Evolutionary conservation across 1,139 yeast species (phyloP).

Genomic region (Kodamaea suecica): DNA sequence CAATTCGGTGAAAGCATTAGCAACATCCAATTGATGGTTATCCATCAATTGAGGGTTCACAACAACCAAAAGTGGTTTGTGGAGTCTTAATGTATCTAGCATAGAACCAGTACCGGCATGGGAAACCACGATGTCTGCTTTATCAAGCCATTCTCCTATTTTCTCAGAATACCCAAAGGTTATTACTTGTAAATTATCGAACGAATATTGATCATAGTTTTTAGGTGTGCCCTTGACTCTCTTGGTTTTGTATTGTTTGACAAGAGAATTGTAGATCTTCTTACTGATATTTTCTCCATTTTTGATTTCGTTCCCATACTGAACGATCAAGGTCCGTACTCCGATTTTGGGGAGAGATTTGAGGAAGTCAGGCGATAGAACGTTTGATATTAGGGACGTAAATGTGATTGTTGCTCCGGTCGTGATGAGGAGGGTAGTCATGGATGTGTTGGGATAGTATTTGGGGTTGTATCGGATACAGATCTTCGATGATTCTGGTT

Average conservation of each 20-base stretch:
- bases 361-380: slow-evolving; percentile 38
- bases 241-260: neutral
- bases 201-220: slow-evolving; percentile 2
- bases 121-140: slow-evolving; percentile 62
- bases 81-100: slow-evolving; percentile 62
- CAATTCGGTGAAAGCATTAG: slow-evolving; percentile 47
- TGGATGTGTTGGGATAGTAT: too few relatives aligned
- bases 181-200: neutral
- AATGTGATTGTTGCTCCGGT: slow-evolving; percentile 90
- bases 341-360: slow-evolving; percentile 28
- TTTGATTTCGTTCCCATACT: slow-evolving; percentile 60
- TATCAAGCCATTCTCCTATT: slow-evolving; percentile 36
- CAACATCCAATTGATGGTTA: slow-evolving; percentile 83
- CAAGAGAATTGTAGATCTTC: slow-evolving; percentile 18
- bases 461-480: too few relatives aligned
- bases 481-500: too few relatives aligned
- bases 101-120: slow-evolving; percentile 97
- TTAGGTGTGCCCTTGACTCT: neutral
- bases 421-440: slow-evolving; percentile 48
- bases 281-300: slow-evolving; percentile 26
- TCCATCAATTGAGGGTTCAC: slow-evolving; percentile 72
- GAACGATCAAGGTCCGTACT: slow-evolving; percentile 49
- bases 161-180: slow-evolving; percentile 50
- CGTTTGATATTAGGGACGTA: slow-evolving; percentile 45
- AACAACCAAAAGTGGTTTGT: slow-evolving; percentile 63